Conservation (phyloP, 2,329 filamentous ascomycete genomes). For the Cryphonectria carpinicola region DNA sequence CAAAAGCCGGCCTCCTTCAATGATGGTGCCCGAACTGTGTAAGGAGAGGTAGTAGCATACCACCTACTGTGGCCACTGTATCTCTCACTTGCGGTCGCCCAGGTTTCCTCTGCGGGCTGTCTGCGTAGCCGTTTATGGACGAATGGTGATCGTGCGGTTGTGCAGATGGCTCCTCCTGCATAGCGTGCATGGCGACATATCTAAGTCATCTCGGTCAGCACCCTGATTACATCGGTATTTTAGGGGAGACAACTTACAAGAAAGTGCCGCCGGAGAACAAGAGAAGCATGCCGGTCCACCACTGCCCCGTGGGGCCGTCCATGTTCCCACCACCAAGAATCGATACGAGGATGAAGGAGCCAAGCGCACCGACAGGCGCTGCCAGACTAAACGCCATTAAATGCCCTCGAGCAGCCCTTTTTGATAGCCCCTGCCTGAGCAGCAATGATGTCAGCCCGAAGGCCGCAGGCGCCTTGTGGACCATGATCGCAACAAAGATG, state of each 20-base stretch:
- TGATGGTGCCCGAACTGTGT: conserved; percentile 81
- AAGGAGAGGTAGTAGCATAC: conserved; percentile 78
- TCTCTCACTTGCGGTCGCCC: conserved; percentile 66
- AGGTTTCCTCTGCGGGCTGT: conserved; percentile 56
- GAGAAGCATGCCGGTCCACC: conserved; percentile 90
- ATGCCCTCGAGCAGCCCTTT: conserved; percentile 81
- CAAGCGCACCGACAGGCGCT: conserved; percentile 81
- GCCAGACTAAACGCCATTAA: conserved; percentile 90
- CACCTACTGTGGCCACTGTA: conserved; percentile 70
- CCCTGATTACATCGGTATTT: neutral
- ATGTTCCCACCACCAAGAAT: conserved; percentile 67
- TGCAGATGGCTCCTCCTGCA: conserved; percentile 73
- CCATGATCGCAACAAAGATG: conserved; percentile 94
- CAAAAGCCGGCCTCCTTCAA: conserved; percentile 34
- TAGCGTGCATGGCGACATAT: conserved; percentile 98
- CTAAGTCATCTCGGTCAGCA: conserved; percentile 47
- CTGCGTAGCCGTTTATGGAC: conserved; percentile 57
- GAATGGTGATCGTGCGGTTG: conserved; percentile 56
- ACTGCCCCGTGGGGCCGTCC: conserved; percentile 68
- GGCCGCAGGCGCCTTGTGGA: conserved; percentile 94
- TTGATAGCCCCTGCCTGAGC: conserved; percentile 87
- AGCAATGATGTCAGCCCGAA: conserved; percentile 92
- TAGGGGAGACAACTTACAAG: conserved; percentile 65
- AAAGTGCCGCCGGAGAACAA: conserved; percentile 98
- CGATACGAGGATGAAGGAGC: conserved; percentile 80